Conservation (phyloP, 1,139 yeast species). For the Yamadazyma jaroonii region DNA sequence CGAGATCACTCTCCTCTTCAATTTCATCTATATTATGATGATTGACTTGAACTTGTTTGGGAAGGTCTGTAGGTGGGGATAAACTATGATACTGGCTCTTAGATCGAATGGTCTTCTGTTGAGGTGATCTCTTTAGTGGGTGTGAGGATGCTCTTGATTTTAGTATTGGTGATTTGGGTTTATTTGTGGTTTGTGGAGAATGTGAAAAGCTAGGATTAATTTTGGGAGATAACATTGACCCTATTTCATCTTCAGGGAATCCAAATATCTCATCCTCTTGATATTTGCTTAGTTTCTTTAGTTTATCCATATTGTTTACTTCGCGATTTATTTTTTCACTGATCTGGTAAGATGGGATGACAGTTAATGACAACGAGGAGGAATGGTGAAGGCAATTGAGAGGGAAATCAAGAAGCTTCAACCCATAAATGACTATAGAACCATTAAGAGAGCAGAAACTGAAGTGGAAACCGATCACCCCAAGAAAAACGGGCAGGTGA, state of each 20-base stretch:
- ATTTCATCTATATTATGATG: background rate
- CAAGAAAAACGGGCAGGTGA: too few species aligned
- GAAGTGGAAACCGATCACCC: too few species aligned
- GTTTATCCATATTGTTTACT: conserved; percentile 8
- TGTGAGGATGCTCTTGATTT: background rate
- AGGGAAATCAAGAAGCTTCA: too few species aligned
- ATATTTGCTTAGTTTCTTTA: conserved; percentile 17
- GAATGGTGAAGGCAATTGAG: background rate
- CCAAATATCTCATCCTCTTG: conserved; percentile 32
- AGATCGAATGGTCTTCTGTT: background rate
- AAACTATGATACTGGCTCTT: conserved; percentile 3
- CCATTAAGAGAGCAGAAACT: too few species aligned
- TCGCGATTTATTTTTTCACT: background rate
- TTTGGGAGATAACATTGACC: conserved; percentile 4
- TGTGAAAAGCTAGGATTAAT: background rate
- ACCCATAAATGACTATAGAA: too few species aligned
- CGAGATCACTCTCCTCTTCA: conserved; percentile 11
- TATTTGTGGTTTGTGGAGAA: background rate
- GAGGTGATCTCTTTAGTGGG: background rate
- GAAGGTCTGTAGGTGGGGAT: background rate
- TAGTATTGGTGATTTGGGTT: background rate
- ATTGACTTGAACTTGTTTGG: background rate
- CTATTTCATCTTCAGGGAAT: conserved; percentile 18
- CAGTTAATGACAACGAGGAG: background rate
- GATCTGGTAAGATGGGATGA: background rate